A percentile compares a stretch with the other conserved stretches of the same genome.
phyloP scores from a whole-genome alignment of 129 eudicot species.

The Rutidosis leptorrhynchoides region DNA sequence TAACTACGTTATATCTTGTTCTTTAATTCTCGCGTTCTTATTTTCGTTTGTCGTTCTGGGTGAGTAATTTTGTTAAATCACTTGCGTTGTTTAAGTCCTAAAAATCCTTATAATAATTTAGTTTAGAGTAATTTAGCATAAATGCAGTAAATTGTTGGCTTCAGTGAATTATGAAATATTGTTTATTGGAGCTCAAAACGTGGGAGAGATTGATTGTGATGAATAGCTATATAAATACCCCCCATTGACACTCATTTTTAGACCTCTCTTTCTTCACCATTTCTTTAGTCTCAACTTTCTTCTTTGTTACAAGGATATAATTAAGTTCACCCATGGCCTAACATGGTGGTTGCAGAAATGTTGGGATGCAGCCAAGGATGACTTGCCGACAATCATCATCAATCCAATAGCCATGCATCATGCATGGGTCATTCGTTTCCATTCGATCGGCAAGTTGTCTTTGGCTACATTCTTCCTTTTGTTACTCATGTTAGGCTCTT shows the following conservation, averaged over 20 bases:
- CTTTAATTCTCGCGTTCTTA: too few relatives aligned
- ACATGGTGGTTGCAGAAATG: conserved; percentile 43
- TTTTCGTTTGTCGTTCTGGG: too few relatives aligned
- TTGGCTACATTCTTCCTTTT: conserved; percentile 56
- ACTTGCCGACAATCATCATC: conserved; percentile 38
- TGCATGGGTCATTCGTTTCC: not conserved
- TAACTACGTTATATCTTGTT: too few relatives aligned
- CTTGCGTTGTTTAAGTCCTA: too few relatives aligned
- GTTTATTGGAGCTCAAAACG: conserved; percentile 18
- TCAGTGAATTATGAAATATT: conserved; percentile 6
- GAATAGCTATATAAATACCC: conserved; percentile 25
- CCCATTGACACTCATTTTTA: conserved; percentile 17
- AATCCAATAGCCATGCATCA: not conserved
- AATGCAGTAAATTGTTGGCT: not conserved
- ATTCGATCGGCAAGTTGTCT: conserved; percentile 44
- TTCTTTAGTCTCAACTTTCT: conserved; percentile 14
- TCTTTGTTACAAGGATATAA: not conserved
- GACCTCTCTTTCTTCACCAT: conserved; percentile 29
- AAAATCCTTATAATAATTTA: too few relatives aligned
- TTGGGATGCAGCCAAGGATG: conserved; percentile 54
- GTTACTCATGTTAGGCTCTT: conserved; percentile 41
- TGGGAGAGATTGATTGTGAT: conserved; percentile 19
- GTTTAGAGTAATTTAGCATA: not conserved
- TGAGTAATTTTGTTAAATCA: too few relatives aligned
- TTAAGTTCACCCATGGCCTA: conserved; percentile 39